Evolutionary conservation across 208 protist genomes (phyloP), one percentile per base, ranked within the genome.

Genomic region (Leishmania gerbilli): DNA sequence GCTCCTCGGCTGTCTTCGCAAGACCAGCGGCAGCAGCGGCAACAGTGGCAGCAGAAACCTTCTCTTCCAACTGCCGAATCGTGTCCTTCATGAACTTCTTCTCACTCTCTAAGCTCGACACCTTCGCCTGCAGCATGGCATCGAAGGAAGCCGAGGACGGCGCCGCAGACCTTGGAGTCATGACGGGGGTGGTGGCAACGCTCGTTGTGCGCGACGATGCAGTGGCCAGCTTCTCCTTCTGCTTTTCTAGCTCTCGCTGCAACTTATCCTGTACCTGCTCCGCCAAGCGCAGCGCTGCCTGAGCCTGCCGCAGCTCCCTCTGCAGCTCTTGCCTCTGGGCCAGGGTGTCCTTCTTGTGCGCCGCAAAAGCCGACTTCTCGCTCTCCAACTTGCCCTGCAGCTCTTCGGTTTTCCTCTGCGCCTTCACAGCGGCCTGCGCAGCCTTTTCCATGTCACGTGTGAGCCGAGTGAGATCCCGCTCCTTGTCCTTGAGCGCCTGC

Each of bases 211-310:
- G 67, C 4, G 82, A 80, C 19, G 71, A 45, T 17, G 19, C 45
- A 15, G 49, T 72, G 27, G 45, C 34, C 31, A 56, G 34, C 34
- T 71, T 53, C 51, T 75, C 69, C 34, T 40, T n/a, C 42, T 72
- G 47, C 79, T 87, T 87, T 24, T 84, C 80, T 56, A 82, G 51
- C 27, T 87, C 80, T 60, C 77, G 79, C 76, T 84, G 84, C 49
- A 84, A 64, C 47, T 69, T 77, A 37, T 76, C 80, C n/a, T 80
- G 76, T 42, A 71, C 71, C 56, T 83, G 51, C 56, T 84, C 60
- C 27, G 65, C 74, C 37, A 40, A 56, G 15, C 79, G 67, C 24
- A 58, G 31, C 24, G 64, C 53, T 24, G 27, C 47, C 56, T 82
- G 80, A 17, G 75, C 68, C 60, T 82, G 76, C 45, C 71, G 75